These are phyloP conservation scores for Talaromyces sp. DNA, from an alignment of 2,329 filamentous ascomycete species.

Conservation along the genomic window DNA sequence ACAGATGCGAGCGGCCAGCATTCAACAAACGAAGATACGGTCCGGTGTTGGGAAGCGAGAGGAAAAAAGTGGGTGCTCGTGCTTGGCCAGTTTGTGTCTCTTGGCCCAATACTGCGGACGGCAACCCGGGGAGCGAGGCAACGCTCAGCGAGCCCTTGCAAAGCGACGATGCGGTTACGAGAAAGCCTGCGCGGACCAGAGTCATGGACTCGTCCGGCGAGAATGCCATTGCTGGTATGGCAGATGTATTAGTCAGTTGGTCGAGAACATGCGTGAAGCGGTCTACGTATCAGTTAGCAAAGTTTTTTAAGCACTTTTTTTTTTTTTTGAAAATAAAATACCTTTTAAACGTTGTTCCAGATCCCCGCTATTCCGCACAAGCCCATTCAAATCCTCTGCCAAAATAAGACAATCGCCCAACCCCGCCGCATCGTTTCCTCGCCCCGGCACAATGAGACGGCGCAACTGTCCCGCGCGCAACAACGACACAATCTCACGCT, in stretches of 20 bases:
- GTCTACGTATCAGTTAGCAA: constrained; percentile 21
- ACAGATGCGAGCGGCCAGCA: constrained; percentile 50
- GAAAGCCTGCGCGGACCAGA: constrained; percentile 50
- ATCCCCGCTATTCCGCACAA: constrained; percentile 31
- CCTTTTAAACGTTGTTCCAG: constrained; percentile 33
- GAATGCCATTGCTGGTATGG: constrained; percentile 43
- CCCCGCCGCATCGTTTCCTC: constrained; percentile 52
- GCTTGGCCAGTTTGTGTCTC: constrained; percentile 12
- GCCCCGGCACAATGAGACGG: constrained; percentile 52
- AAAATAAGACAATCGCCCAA: constrained; percentile 56
- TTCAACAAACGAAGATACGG: constrained; percentile 55
- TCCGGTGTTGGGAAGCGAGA: constrained; percentile 57
- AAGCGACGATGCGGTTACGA: constrained; percentile 45
- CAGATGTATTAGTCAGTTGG: constrained; percentile 42
- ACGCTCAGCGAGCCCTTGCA: constrained; percentile 36
- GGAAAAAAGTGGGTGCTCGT: constrained; percentile 36
- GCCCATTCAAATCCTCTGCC: constrained; percentile 47
- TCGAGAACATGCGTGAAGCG: constrained; percentile 48
- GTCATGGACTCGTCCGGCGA: constrained; percentile 42
- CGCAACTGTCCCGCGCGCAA: constrained; percentile 47
- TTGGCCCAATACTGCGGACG: constrained; percentile 15
- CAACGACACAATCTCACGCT: constrained; percentile 54
- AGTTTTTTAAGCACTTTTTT: neutral
- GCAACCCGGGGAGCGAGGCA: constrained; percentile 34
- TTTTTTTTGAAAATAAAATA: constrained; percentile 8